Evolutionary conservation across 129 eudicot genomes (phyloP), one percentile per base, ranked within the genome.

Genomic region (Pseudognaphalium luteoalbum): DNA sequence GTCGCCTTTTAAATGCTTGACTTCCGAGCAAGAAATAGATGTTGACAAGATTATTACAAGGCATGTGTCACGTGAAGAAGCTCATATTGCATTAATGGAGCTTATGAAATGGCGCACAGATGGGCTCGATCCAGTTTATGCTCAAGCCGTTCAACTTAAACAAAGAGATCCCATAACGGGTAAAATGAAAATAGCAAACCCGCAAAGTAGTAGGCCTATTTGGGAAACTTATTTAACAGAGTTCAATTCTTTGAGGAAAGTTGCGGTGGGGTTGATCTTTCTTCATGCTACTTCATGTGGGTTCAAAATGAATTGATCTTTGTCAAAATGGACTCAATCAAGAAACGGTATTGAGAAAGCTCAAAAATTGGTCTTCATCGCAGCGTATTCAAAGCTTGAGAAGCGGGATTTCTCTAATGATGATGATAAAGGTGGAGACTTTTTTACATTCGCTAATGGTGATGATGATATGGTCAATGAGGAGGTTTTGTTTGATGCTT

Each of bases 61-160:
- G 17, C 92, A 90, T 4, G 98, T 92, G 28, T 90, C 94, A 0
- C 80, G 88, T 28, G 96, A 92, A 59, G 98, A 92, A 72, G 96
- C 96, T 44, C 98, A 85, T 51, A 80, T 92, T 67, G 96, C 83
- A 0, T 67, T 92, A 37, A 92, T 90, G 96, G 98, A 92, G 78
- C 93, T 92, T 39, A 92, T 92, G 98, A 92, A 90, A 77, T 92
- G 98, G 98, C 91, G 98, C 68, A 87, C 96, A 1, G 94, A 92
- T 33, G 98, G 98, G 47, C 90, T 92, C 14, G 96, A 92, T 70
- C 94, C 98, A 0, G 98, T 90, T 10, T 92, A 92, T 60, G 98
- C 98, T 0, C 98, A 92, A 83, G 98, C 98, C 6, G 98, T 92
- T 34, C 98, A 92, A 50, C 73, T 92, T 65, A 92, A 92, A 79